Base-by-base conservation (phyloP, 176 grass and related monocot genomes). In the Cymbopogon citratus region DNA sequence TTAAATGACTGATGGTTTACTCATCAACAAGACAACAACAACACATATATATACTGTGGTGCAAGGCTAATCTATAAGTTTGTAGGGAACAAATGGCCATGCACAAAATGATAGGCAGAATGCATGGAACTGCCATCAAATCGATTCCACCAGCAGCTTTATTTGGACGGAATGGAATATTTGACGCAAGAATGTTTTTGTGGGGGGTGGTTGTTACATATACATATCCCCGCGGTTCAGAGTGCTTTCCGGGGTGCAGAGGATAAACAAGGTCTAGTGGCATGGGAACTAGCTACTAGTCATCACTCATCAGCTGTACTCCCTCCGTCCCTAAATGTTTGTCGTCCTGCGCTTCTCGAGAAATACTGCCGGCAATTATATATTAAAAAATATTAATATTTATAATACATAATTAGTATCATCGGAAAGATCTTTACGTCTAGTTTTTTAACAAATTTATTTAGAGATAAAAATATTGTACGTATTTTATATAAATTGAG, bases 231-330 rank as follows among this genome's bases (percentile, higher is more conserved):
- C 77, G 35, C 76, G 78, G 72, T 85, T 85, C 60, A 82, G 83
- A 68, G 83, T 89, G 87, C 73, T 82, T 89, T 69, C 46, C 35
- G 78, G 65, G 3, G 1, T 68, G 73, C 78, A 78, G 87, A 86
- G 84, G 74, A 48, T 72, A 25, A 72, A 83, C 84, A 86, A 67
- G 36, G 66, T 60, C 12, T 90, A 74, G 88, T 86, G 88, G 88
- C 79, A 75, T 83, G 79, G 74, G 84, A 86, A 86, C 74, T 83
- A 89, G 79, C 74, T 52, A 19, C 49, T 86, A 82, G 79, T 73
- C 60, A 70, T 83, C 67, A 82, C 73, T 73, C 66, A 63, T 82
- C 67, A 54, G 16, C 49, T 21, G 49, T 51, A 51, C n/a, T n/a
- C n/a, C n/a, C n/a, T n/a, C n/a, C n/a, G n/a, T n/a, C n/a, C n/a